Base-by-base conservation (phyloP, 176 grass and related monocot genomes). In the Metroxylon sagu region DNA sequence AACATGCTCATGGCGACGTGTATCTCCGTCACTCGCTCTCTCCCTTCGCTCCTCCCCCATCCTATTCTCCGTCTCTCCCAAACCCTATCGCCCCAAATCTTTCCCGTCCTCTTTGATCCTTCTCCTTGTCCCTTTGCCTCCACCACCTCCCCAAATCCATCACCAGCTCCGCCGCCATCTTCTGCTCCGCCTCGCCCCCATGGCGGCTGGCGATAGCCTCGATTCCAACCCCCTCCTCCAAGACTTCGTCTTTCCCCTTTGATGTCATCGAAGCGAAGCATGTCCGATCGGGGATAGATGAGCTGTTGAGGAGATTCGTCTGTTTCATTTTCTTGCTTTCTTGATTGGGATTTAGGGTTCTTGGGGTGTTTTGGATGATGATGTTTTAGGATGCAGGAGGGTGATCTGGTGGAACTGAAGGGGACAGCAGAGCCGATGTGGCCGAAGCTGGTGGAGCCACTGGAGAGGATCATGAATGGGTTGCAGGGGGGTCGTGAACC, bases 381-480 rank as follows among this genome's bases (percentile, higher is more conserved):
- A 29, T 61, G 23, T 25, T 53, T 65, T 3, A 64, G 8, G 1
- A 27, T 5, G 27, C 67, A 96, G 92, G 87, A 96, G 75, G 71
- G 26, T 17, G 80, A 96, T 83, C 80, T 96, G 29, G 80, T 71
- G 49, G 75, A 82, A 53, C 83, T 96, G 15, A 86, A 96, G 92
- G 82, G 56, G 60, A 83, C 75, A 51, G 83, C 90, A 50, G 62
- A 88, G 72, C 86, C 92, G 3, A 74, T 78, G 8, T 96, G 92
- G 92, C 80, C 71, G 49, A 80, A 71, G 77, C 80, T 96, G 6
- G 92, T 96, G 17, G 86, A 85, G 78, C 92, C 92, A 56, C 77
- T 96, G 21, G 92, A 96, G 78, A 85, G 81, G 71, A 88, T 96
- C 72, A 48, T 81, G 31, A 86, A 96, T 69, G 62, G 80, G 50